Evolutionary conservation across 345 rosid genomes (phyloP).

Genomic region (Populus ilicifolia): DNA sequence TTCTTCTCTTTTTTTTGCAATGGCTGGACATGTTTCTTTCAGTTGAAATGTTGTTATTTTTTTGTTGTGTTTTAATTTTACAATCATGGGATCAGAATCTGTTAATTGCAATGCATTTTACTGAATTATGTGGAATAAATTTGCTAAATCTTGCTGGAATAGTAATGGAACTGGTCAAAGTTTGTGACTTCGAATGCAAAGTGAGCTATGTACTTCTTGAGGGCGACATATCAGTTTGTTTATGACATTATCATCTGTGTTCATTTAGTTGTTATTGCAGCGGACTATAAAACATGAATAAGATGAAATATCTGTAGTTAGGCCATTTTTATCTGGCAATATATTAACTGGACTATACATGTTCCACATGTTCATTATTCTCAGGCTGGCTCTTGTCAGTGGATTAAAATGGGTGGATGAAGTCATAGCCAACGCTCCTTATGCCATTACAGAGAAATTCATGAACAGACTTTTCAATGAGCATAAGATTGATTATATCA

Average conservation of each 20-base stretch:
- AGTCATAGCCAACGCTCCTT: slow-evolving; percentile 84
- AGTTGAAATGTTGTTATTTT: no score
- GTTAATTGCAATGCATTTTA: not conserved
- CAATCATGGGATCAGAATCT: no score
- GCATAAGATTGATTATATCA: slow-evolving; percentile 78
- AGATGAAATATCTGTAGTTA: not conserved
- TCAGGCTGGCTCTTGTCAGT: slow-evolving; percentile 76
- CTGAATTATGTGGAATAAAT: not conserved
- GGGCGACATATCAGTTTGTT: not conserved
- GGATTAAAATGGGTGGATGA: slow-evolving; percentile 98
- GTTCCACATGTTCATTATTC: not conserved
- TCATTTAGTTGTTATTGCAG: not conserved
- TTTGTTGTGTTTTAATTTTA: no score
- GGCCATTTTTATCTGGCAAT: not conserved
- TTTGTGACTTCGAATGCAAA: not conserved
- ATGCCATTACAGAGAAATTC: slow-evolving; percentile 80
- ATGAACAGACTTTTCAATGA: slow-evolving; percentile 78
- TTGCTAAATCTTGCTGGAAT: not conserved
- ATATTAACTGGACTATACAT: not conserved
- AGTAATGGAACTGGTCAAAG: not conserved
- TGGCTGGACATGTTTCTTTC: not conserved
- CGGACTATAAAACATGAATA: not conserved
- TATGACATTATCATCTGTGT: not conserved
- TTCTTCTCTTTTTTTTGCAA: not conserved
- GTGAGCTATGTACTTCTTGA: not conserved